These are phyloP conservation scores for Boletus pseudopeckii DNA, from an alignment of 768 basidiomycete genomes.

Conservation along the genomic window DNA sequence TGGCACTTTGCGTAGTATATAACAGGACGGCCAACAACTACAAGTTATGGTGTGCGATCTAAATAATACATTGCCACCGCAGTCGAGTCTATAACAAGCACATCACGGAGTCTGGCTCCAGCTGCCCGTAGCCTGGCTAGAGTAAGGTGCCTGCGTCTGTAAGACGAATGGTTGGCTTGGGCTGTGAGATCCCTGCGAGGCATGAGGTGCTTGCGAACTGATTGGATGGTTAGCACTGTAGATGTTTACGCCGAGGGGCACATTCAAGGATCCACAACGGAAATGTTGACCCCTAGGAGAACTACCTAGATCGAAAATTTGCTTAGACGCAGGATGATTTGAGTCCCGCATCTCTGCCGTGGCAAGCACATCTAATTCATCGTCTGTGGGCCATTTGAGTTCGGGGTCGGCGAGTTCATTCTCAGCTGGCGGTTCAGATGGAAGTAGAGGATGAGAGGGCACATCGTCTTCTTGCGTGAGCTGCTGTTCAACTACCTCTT, in stretches of 20 bases:
- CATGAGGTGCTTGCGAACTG: background rate
- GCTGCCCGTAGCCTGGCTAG: constrained; percentile 38
- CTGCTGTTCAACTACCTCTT: constrained; percentile 45
- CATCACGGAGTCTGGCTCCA: constrained; percentile 32
- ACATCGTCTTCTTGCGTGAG: constrained; percentile 40
- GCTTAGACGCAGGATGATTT: background rate
- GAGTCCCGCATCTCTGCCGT: background rate
- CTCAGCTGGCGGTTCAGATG: constrained; percentile 1
- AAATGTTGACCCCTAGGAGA: constrained; percentile 14
- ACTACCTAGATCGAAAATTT: background rate
- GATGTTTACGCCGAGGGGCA: constrained; percentile 7
- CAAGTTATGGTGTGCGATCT: background rate
- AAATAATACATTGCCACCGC: background rate
- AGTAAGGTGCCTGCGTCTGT: constrained; percentile 55
- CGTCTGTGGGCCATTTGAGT: constrained; percentile 29
- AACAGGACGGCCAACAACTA: constrained; percentile 6
- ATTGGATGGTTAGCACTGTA: background rate
- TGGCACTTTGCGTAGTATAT: constrained; percentile 5
- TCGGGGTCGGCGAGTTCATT: constrained; percentile 14
- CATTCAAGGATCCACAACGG: constrained; percentile 22
- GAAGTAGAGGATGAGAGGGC: constrained; percentile 3
- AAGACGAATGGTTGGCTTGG: constrained; percentile 34
- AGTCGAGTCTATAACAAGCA: background rate
- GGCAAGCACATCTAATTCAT: constrained; percentile 7
- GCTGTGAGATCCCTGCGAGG: constrained; percentile 16